Percentiles rank a stretch among this genome's conserved stretches.
Evolutionary conservation across 345 rosid species (phyloP).

Genomic region (Linum lewisii): DNA sequence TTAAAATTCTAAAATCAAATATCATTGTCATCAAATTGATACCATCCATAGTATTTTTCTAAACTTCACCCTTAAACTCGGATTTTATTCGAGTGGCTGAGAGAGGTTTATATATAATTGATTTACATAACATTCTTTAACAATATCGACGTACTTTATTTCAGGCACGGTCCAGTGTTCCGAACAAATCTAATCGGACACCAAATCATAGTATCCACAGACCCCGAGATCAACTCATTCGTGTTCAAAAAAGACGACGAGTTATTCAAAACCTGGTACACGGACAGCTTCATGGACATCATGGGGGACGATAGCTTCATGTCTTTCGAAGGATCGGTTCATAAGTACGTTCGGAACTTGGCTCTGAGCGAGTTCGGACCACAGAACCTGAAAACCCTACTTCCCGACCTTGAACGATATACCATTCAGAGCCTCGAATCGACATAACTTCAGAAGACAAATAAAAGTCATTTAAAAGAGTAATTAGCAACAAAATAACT

Average conservation of each 20-base stretch:
- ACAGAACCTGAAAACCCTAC: conserved; percentile 20
- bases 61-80: too few species aligned
- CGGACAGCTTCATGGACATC: conserved; percentile 25
- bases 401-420: conserved; percentile 15
- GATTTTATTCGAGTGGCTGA: too few species aligned
- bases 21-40: too few species aligned
- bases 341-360: conserved; percentile 28
- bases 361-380: conserved; percentile 24
- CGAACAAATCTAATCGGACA: conserved; percentile 29
- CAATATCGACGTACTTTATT: too few species aligned
- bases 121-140: too few species aligned
- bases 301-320: conserved; percentile 23
- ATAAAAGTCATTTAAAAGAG: conserved; percentile 23
- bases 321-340: conserved; percentile 20
- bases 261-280: conserved; percentile 22
- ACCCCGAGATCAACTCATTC: conserved; percentile 27
- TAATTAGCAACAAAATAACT: too few species aligned
- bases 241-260: conserved; percentile 38
- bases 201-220: conserved; percentile 27
- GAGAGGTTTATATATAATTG: too few species aligned
- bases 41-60: too few species aligned
- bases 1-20: too few species aligned
- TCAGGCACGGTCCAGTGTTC: conserved; percentile 35
- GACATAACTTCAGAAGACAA: too few species aligned
- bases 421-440: conserved; percentile 16